A percentile compares a stretch with the other conserved stretches of the same genome.
Evolutionary conservation across 768 basidiomycete species (phyloP).

Genomic region (Suillus brevipes): DNA sequence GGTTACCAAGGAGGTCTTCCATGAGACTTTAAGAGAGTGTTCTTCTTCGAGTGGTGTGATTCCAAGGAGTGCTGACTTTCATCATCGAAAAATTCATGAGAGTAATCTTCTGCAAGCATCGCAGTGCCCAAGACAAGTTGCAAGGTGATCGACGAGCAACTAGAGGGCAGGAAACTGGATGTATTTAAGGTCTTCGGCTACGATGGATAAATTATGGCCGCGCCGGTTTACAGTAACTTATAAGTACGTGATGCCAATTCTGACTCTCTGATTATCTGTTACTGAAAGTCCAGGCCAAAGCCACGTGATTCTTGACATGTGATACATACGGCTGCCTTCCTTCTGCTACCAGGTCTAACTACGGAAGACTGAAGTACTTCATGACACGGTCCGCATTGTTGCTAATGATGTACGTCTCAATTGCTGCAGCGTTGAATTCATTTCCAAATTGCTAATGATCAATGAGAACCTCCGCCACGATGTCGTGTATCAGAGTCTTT

Average conservation of each 20-base stretch:
- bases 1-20: conserved; percentile 81
- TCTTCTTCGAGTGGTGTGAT: conserved; percentile 49
- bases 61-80: conserved; percentile 21
- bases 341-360: too few relatives aligned
- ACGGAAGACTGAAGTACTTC: not conserved
- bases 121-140: conserved; percentile 3
- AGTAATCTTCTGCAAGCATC: conserved; percentile 30
- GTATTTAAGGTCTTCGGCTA: conserved; percentile 36
- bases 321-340: not conserved
- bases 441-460: conserved; percentile 15
- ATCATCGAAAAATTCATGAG: conserved; percentile 21
- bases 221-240: not conserved
- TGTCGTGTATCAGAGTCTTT: conserved; percentile 35
- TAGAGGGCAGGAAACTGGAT: conserved; percentile 4
- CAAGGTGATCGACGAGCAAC: not conserved
- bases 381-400: not conserved
- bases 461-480: conserved; percentile 41
- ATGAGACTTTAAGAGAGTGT: conserved; percentile 79
- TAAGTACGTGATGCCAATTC: not conserved
- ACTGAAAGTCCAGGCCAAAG: not conserved
- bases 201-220: not conserved
- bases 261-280: not conserved
- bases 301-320: not conserved
- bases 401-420: not conserved
- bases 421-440: not conserved